Conservation (phyloP, 306 rosid genomes). For the Calophaca sinica region DNA sequence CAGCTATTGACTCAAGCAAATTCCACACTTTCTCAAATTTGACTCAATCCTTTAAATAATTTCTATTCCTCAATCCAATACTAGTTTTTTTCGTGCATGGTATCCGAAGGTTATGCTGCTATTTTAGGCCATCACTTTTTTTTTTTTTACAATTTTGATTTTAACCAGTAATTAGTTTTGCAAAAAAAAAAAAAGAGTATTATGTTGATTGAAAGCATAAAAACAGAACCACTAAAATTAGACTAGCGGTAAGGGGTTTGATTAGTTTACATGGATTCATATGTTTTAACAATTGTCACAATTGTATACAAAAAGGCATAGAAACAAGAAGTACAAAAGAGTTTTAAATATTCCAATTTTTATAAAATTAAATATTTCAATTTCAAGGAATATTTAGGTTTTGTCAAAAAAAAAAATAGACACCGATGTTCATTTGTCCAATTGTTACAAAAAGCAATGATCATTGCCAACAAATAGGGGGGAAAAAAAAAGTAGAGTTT, state of each 20-base stretch:
- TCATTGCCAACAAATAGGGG: background rate
- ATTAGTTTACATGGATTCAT: no score
- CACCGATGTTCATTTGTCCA: background rate
- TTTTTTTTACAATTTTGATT: background rate
- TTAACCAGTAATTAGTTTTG: constrained; percentile 3
- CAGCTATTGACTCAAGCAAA: constrained; percentile 22
- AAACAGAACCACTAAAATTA: background rate
- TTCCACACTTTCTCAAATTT: constrained; percentile 17
- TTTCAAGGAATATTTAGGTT: background rate
- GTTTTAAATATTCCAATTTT: no score
- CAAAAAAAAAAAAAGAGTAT: background rate
- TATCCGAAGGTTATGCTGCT: constrained; percentile 1
- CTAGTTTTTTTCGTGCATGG: background rate
- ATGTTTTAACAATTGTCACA: no score
- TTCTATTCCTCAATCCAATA: background rate
- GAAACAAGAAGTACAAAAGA: no score
- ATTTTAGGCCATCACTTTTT: constrained; percentile 17
- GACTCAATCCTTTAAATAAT: background rate
- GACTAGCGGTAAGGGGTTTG: no score
- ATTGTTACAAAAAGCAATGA: background rate
- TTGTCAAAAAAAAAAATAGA: background rate
- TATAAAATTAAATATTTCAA: no score
- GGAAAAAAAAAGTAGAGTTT: background rate
- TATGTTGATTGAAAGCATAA: background rate
- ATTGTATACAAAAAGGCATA: no score